Base-by-base conservation (phyloP, 2,329 filamentous ascomycete species). In the Microsporum canis region DNA sequence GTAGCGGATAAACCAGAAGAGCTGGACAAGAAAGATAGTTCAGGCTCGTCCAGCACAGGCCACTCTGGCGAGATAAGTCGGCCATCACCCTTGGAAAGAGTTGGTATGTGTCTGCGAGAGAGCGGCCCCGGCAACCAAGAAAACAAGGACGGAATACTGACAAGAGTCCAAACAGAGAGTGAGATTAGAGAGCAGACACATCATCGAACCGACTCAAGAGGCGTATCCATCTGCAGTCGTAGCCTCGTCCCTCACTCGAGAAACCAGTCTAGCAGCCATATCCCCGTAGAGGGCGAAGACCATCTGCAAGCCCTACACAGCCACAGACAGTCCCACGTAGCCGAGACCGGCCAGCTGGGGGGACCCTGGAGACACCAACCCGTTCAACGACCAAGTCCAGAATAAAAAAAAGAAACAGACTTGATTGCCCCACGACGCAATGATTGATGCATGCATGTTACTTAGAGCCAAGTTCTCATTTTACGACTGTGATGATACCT, bases 401-500 rank as follows among this genome's bases (percentile, higher is more conserved):
- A 27, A 60, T 12, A 60, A 8, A 14, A 38, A 60, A 14, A 10
- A 43, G 39, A 43, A n/a, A 43, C 3, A 14, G 39, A 43, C 39
- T n/a, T 43, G 4, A n/a, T 29, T 59, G 14, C 17, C 12, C n/a
- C 12, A 41, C 27, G 14, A 61, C 27, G 49, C n/a, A 43, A 33
- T 51, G 23, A 60, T 27, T 47, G 43, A 61, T 39, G 47, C 65
- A 64, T 58, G 66, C 65, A 45, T 67, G 68, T 5, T 66, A 60
- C 51, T 23, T 7, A 38, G 51, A 38, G n/a, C 33, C 33, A 4
- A 23, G n/a, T 34, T 55, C 33, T 34, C 33, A 55, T 55, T 34
- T 55, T 55, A 55, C 31, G 33, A 34, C 51, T 31, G 33, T 10
- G n/a, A 55, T 55, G 51, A 55, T 55, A 55, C 31, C 51, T 55